Evolutionary conservation across 257 asterid species (phyloP).

Genomic region (Solanum virginianum): DNA sequence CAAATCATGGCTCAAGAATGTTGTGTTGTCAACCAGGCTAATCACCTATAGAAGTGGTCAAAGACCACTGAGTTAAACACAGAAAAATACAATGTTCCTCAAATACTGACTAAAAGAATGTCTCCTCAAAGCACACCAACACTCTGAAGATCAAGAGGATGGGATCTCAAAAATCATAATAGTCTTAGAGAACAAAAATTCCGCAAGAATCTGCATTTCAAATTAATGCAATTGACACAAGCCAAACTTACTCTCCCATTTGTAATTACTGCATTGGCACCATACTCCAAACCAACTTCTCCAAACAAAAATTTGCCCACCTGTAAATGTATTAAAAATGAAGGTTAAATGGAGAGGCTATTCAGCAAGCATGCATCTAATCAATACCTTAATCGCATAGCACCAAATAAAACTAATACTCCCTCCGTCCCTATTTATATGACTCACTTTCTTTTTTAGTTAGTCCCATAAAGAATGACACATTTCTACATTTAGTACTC

Average conservation of each 20-base stretch:
- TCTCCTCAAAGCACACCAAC: not conserved
- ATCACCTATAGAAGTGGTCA: conserved; percentile 48
- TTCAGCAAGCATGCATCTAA: not conserved
- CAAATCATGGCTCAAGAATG: conserved; percentile 82
- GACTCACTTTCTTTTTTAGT: not conserved
- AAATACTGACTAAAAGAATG: not conserved
- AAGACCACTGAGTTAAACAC: not conserved
- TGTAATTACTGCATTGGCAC: conserved; percentile 78
- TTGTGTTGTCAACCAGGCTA: conserved; percentile 34
- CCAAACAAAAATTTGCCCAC: conserved; percentile 64
- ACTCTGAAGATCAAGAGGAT: not conserved
- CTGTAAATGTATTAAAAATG: conserved; percentile 36
- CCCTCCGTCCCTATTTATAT: not conserved
- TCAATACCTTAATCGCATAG: not conserved
- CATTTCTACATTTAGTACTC: not conserved
- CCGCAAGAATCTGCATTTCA: not conserved
- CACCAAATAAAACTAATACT: not conserved
- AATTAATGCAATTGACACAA: conserved; percentile 5
- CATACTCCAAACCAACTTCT: conserved; percentile 56
- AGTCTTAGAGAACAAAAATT: not conserved
- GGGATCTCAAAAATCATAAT: not conserved
- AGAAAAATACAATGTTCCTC: not conserved
- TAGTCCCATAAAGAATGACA: not conserved
- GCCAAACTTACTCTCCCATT: conserved; percentile 84
- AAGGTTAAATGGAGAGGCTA: not conserved